Evolutionary conservation across 345 rosid genomes (phyloP), one percentile per base, ranked within the genome.

Genomic region (Cardamine chenopodiifolia): DNA sequence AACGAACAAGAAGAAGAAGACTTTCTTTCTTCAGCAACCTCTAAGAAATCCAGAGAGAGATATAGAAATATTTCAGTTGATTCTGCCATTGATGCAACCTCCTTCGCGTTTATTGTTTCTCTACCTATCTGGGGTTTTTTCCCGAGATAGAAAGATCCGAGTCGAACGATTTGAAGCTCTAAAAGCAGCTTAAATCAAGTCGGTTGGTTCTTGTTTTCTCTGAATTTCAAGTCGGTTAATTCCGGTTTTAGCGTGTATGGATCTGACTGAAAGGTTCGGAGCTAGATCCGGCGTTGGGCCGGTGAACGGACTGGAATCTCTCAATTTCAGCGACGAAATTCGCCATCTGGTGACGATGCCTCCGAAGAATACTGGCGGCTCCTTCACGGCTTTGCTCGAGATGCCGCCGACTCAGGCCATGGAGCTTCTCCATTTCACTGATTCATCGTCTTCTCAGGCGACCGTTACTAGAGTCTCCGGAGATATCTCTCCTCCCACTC

Each of bases 321-420:
- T 81, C 63, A 83, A 78, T 63, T 78, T 88, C 55, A 71, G 68
- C 11, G 89, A 88, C 18, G 85, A 85, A 60, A 60, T 85, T 55
- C 84, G 72, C 14, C 88, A 80, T 18, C 52, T 86, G 68, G 77
- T 79, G 48, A 35, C 85, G 22, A 69, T 54, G 11, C 85, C 90
- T 17, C 74, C 77, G 9, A 85, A 85, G 6, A 79, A 79, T 23
- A 79, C 81, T n/a, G 67, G 67, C 6, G 82, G 82, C 47, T 86
- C 90, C 23, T 88, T 88, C 78, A 88, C 86, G 44, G 90, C 93
- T n/a, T 79, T 88, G 60, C 90, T 88, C 19, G 90, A 81, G 75
- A 82, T 88, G 69, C 87, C 93, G 50, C 80, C 83, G 39, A 83
- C 82, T 56, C 86, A 82, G 45, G 93, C 89, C 28, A 60, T 86